phyloP scores from a whole-genome alignment of 805 yeast genomes.

The Candida saitoana region DNA sequence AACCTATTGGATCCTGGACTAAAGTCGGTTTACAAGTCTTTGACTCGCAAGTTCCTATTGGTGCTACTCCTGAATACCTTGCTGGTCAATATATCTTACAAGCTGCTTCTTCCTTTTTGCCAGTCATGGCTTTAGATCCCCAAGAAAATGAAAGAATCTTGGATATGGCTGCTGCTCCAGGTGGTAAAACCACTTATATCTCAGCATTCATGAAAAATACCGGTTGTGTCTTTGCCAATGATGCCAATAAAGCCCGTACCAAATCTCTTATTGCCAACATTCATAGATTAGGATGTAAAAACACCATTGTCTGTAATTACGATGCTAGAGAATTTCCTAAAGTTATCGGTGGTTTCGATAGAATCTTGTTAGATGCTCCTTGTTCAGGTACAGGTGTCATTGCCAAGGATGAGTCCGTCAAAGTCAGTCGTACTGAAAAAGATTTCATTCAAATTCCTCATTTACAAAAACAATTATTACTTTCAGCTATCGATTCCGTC shows the following conservation, averaged over 20 bases:
- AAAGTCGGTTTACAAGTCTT: slow-evolving; percentile 96
- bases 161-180: slow-evolving; percentile 99
- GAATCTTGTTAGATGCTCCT: slow-evolving; percentile 94
- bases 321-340: slow-evolving; percentile 98
- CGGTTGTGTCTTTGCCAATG: slow-evolving; percentile 96
- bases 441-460: slow-evolving; percentile 97
- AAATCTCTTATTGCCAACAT: slow-evolving; percentile 95
- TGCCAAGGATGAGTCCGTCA: slow-evolving; percentile 93
- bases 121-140: slow-evolving; percentile 97
- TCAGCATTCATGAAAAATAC: slow-evolving; percentile 97
- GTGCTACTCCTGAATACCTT: slow-evolving; percentile 98
- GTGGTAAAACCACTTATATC: slow-evolving; percentile 95
- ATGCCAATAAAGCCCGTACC: slow-evolving; percentile 93
- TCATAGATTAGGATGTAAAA: slow-evolving; percentile 94
- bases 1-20: slow-evolving; percentile 97
- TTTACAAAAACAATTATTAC: slow-evolving; percentile 85
- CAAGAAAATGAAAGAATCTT: slow-evolving; percentile 91
- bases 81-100: slow-evolving; percentile 97
- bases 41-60: slow-evolving; percentile 98
- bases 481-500: slow-evolving; percentile 96
- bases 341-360: slow-evolving; percentile 96
- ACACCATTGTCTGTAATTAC: slow-evolving; percentile 93
- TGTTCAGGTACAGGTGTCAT: slow-evolving; percentile 99
- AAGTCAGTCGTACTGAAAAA: slow-evolving; percentile 88
- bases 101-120: slow-evolving; percentile 97